Evolutionary conservation across 257 asterid species (phyloP), one percentile per base, ranked within the genome.

Genomic region (Rhazya stricta): DNA sequence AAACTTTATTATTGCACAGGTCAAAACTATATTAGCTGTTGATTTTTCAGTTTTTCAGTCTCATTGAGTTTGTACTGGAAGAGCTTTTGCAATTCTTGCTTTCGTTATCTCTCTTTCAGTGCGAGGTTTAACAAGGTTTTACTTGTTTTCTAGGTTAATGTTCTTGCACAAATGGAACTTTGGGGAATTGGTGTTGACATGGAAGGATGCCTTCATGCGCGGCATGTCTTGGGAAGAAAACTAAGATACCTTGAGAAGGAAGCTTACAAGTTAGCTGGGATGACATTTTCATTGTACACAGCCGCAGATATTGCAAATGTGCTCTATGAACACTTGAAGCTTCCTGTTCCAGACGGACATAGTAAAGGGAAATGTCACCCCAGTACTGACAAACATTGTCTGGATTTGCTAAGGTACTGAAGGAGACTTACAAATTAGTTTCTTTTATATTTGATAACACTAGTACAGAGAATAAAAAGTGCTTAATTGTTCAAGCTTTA

Each of bases 181-280:
- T 88, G 88, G 76, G 99, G 99, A 73, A 90, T 94, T 78, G 99
- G 99, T 72, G 97, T 94, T 79, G 97, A 94, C 86, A 89, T 94
- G 96, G 99, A 94, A 80, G 92, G 95, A 76, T 94, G 99, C 84
- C 91, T 92, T 77, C 86, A 72, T 76, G 96, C 96, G 13, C 88
- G 97, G 48, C 83, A 89, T 79, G 78, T 88, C 68, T 84, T 94
- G 78, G 91, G 96, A 79, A 90, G 74, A 80, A 94, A 94, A 82
- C 88, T 94, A 45, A 92, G 87, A 84, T 66, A 75, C 74, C 86
- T 94, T 76, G 97, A 92, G 87, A 90, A 81, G 80, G 90, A 90
- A 89, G 97, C 99, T 81, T 85, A 89, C 85, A 79, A 74, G 75
- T 83, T 90, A 84, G 99, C 97, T 75, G 99, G 97, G 83, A 89